A percentile compares a stretch with the other conserved stretches of the same genome.
Evolutionary conservation across 1,139 yeast genomes (phyloP).

Genomic region (Nadsonia starkeyi-henricii): DNA sequence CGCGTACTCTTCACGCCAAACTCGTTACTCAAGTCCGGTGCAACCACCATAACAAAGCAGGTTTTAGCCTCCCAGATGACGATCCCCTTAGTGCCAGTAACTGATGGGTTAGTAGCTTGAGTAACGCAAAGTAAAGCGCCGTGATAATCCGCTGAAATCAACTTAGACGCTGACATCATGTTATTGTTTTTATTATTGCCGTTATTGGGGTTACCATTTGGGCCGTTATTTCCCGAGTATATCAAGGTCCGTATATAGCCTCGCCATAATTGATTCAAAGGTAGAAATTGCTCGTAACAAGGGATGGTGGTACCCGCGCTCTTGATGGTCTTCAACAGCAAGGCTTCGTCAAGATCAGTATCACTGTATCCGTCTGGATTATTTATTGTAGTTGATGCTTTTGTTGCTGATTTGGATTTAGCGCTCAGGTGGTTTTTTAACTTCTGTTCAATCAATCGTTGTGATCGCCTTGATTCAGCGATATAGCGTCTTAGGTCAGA

Average conservation of each 20-base stretch:
- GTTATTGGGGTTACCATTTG: neutral
- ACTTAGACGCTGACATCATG: constrained; percentile 24
- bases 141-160: constrained; percentile 72
- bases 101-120: constrained; percentile 41
- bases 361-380: constrained; percentile 1
- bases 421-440: constrained; percentile 5
- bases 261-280: constrained; percentile 48
- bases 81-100: constrained; percentile 60
- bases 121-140: constrained; percentile 57
- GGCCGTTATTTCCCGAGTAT: constrained; percentile 9
- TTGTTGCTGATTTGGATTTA: neutral
- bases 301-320: constrained; percentile 28
- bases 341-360: neutral
- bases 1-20: constrained; percentile 9
- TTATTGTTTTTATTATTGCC: constrained; percentile 8
- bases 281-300: constrained; percentile 37
- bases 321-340: constrained; percentile 5
- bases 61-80: constrained; percentile 81
- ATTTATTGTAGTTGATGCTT: too few relatives aligned
- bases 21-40: constrained; percentile 3
- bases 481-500: neutral
- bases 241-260: constrained; percentile 44
- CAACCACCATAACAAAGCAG: constrained; percentile 51
- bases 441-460: neutral
- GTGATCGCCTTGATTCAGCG: constrained; percentile 1